phyloP scores from a whole-genome alignment of 225 moss, liverwort and hornwort genomes.

The Bryum argenteum region DNA sequence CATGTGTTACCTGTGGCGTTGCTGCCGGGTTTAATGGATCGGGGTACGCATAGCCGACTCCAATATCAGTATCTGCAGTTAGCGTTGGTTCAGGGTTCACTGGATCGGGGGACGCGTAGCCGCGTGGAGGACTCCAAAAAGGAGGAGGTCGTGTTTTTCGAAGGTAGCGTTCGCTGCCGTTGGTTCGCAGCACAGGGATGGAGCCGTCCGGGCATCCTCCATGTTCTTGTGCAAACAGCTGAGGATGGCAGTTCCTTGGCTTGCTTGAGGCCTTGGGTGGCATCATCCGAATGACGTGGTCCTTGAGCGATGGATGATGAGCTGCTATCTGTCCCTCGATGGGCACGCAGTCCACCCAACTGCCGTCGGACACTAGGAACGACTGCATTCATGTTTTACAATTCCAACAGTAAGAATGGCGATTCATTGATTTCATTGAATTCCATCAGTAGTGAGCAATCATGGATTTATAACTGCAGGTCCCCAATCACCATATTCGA shows the following conservation, averaged over 20 bases:
- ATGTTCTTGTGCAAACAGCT: slow-evolving; percentile 25
- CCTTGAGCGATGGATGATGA: slow-evolving; percentile 43
- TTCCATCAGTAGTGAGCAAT: too few relatives aligned
- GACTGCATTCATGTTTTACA: slow-evolving; percentile 19
- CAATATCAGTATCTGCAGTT: too few relatives aligned
- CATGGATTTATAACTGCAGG: too few relatives aligned
- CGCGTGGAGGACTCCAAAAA: too few relatives aligned
- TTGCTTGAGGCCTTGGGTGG: not conserved
- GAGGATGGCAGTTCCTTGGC: slow-evolving; percentile 5
- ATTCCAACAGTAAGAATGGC: too few relatives aligned
- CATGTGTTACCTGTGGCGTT: not conserved
- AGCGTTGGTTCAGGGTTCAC: not conserved
- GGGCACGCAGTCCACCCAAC: slow-evolving; percentile 47
- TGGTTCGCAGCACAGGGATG: slow-evolving; percentile 16
- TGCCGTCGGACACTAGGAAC: slow-evolving; percentile 39
- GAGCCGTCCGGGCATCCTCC: slow-evolving; percentile 24
- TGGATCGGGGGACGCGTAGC: not conserved
- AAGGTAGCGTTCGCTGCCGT: not conserved
- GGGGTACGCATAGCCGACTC: too few relatives aligned
- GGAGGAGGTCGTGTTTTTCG: not conserved
- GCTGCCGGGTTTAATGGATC: not conserved
- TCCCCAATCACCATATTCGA: too few relatives aligned
- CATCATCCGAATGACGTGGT: slow-evolving; percentile 32
- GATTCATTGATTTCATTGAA: too few relatives aligned
- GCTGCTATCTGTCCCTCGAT: slow-evolving; percentile 45